Conservation (phyloP, 768 basidiomycete genomes). For the Coprinopsis cinerea region DNA sequence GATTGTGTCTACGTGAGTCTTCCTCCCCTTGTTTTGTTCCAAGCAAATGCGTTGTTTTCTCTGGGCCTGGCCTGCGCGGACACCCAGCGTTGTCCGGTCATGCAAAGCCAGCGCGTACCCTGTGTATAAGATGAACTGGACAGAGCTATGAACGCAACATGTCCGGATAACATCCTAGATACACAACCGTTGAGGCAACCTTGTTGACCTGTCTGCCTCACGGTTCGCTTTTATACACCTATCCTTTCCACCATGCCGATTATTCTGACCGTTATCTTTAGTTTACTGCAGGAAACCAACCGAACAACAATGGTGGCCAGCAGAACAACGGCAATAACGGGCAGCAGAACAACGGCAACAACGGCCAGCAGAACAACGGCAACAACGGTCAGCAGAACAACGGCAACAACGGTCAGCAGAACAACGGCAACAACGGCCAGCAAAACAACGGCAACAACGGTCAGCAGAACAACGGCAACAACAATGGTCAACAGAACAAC, state of each 20-base stretch:
- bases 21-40: neutral
- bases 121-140: too few species aligned
- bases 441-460: neutral
- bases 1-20: constrained; percentile 53
- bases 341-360: neutral
- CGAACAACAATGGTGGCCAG: neutral
- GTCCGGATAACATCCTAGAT: too few species aligned
- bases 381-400: constrained; percentile 5
- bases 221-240: too few species aligned
- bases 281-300: constrained; percentile 25
- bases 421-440: neutral
- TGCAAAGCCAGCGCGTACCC: too few species aligned
- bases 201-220: too few species aligned
- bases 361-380: neutral
- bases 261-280: too few species aligned
- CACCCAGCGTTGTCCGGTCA: too few species aligned
- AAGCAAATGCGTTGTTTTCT: too few species aligned
- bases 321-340: neutral
- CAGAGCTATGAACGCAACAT: too few species aligned
- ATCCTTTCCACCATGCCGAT: too few species aligned
- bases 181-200: too few species aligned
- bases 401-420: neutral
- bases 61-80: too few species aligned
- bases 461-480: neutral
- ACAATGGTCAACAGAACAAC: neutral